These are phyloP conservation scores for Boletus patriciae DNA, from an alignment of 768 basidiomycete genomes.

Conservation along the genomic window DNA sequence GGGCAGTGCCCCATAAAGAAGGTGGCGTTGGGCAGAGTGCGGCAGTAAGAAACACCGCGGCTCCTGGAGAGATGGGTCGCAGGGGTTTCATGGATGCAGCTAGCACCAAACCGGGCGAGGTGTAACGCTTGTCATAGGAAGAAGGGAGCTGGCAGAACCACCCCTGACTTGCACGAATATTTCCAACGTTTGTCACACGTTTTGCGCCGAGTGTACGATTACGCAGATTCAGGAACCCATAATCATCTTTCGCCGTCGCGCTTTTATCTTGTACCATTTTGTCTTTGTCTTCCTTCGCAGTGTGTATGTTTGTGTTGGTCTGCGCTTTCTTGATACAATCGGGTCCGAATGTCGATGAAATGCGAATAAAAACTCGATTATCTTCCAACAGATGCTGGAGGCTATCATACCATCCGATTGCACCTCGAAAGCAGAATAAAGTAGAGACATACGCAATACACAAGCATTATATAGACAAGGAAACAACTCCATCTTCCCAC, in stretches of 20 bases:
- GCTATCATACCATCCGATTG: constrained; percentile 10
- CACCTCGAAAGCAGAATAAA: constrained; percentile 29
- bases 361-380: constrained; percentile 26
- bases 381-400: constrained; percentile 15
- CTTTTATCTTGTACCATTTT: constrained; percentile 15
- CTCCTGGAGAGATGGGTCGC: constrained; percentile 48
- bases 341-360: background rate
- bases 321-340: background rate
- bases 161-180: background rate
- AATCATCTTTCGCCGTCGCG: background rate
- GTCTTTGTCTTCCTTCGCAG: background rate
- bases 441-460: constrained; percentile 33
- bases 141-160: constrained; percentile 23
- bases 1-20: constrained; percentile 39
- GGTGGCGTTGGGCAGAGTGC: constrained; percentile 50
- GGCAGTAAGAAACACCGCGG: constrained; percentile 41
- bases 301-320: no score
- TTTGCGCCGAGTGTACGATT: constrained; percentile 27
- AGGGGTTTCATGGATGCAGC: constrained; percentile 43
- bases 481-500: constrained; percentile 16
- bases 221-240: constrained; percentile 5
- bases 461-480: constrained; percentile 31
- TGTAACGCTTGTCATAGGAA: constrained; percentile 52
- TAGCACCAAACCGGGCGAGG: constrained; percentile 39
- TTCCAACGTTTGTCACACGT: constrained; percentile 5